Evolutionary conservation across 805 yeast genomes (phyloP).

Genomic region (Wickerhamomyces mucosus): DNA sequence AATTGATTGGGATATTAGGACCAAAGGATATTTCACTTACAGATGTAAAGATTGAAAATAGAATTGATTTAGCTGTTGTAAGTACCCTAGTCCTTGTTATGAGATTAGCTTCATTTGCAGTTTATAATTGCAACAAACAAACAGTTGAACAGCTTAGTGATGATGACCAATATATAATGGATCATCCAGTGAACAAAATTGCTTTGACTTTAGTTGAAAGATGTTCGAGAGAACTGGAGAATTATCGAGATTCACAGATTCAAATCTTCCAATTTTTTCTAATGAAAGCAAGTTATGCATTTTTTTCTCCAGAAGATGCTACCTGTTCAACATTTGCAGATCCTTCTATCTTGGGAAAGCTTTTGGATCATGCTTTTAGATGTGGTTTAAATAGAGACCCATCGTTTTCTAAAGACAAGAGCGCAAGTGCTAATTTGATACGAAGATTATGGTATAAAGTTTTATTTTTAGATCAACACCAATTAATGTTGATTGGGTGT

Average conservation of each 20-base stretch:
- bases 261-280: constrained; percentile 14
- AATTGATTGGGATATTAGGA: constrained; percentile 11
- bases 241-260: constrained; percentile 8
- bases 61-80: constrained; percentile 10
- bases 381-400: constrained; percentile 18
- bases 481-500: constrained; percentile 12
- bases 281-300: constrained; percentile 10
- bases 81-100: constrained; percentile 15
- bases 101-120: constrained; percentile 15
- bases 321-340: constrained; percentile 14
- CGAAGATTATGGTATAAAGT: constrained; percentile 19
- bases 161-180: constrained; percentile 12
- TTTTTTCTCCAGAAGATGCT: constrained; percentile 17
- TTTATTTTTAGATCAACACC: constrained; percentile 13
- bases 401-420: constrained; percentile 2
- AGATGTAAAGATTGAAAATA: constrained; percentile 10
- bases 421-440: constrained; percentile 7
- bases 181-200: constrained; percentile 9
- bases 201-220: constrained; percentile 6
- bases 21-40: constrained; percentile 2
- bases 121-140: constrained; percentile 15
- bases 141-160: constrained; percentile 1
- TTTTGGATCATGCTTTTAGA: constrained; percentile 14
- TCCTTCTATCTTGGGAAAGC: constrained; percentile 12
- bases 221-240: constrained; percentile 10